phyloP scores from a whole-genome alignment of 2,329 filamentous ascomycete species.

The Chalara sp. region DNA sequence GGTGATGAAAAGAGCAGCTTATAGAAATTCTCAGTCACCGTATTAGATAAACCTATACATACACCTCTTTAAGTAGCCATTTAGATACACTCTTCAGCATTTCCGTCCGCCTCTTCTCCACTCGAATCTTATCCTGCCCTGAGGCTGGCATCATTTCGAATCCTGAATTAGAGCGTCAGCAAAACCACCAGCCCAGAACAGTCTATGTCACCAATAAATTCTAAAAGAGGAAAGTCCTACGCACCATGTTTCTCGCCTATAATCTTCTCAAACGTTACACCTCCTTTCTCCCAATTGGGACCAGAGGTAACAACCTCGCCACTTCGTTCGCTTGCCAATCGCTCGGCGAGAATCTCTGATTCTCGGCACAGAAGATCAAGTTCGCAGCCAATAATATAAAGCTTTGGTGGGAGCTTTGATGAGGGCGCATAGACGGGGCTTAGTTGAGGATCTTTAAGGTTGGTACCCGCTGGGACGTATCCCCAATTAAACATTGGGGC shows the following conservation, averaged over 20 bases:
- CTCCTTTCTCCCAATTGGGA: not conserved
- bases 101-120: not conserved
- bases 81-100: not conserved
- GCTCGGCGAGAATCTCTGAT: slow-evolving; percentile 10
- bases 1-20: slow-evolving; percentile 3
- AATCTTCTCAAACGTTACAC: not conserved
- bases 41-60: not conserved
- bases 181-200: not conserved
- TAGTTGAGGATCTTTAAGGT: slow-evolving; percentile 18
- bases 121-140: not conserved
- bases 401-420: slow-evolving; percentile 16
- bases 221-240: not conserved
- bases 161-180: not conserved
- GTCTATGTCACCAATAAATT: not conserved
- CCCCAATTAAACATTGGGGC: slow-evolving; percentile 17
- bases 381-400: slow-evolving; percentile 13
- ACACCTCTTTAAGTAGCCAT: not conserved
- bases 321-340: slow-evolving; percentile 7
- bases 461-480: slow-evolving; percentile 17
- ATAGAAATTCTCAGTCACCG: not conserved
- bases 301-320: not conserved
- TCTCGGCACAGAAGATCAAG: slow-evolving; percentile 16
- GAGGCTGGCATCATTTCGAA: not conserved
- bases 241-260: not conserved
- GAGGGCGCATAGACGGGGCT: slow-evolving; percentile 16